Evolutionary conservation across 345 rosid species (phyloP).

Genomic region (Boechera divaricarpa): DNA sequence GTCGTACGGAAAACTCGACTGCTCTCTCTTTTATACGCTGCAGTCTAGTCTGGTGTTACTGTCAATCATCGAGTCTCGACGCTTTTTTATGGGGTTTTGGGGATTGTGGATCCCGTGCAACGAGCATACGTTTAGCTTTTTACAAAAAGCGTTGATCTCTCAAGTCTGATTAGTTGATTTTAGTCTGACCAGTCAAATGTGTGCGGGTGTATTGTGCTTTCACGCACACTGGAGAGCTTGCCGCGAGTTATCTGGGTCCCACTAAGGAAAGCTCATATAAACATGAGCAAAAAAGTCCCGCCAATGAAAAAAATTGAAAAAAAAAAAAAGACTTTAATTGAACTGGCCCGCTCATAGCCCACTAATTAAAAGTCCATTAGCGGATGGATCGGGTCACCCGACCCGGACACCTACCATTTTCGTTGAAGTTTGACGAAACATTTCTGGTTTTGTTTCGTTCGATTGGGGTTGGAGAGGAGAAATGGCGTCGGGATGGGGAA

Average conservation of each 20-base stretch:
- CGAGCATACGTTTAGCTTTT: neutral
- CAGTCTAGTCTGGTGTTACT: neutral
- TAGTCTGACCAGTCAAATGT: neutral
- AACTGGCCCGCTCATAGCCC: conserved; percentile 21
- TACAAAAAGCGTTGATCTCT: conserved; percentile 1
- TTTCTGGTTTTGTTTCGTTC: neutral
- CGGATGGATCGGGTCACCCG: neutral
- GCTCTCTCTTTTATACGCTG: neutral
- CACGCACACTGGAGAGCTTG: conserved; percentile 20
- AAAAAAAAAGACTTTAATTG: neutral
- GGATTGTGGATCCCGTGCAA: conserved; percentile 27
- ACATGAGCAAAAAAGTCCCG: conserved; percentile 13
- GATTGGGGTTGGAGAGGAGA: conserved; percentile 52
- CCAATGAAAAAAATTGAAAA: conserved; percentile 10
- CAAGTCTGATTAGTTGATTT: conserved; percentile 10
- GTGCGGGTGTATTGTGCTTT: conserved; percentile 26
- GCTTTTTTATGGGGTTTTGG: conserved; percentile 1
- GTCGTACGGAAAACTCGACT: neutral
- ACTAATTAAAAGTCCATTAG: neutral
- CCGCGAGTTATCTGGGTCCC: conserved; percentile 17
- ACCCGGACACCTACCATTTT: neutral
- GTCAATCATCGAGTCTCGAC: conserved; percentile 14
- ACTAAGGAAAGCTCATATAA: neutral
- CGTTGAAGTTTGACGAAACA: conserved; percentile 16
- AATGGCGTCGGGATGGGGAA: conserved; percentile 99